A percentile compares a stretch with the other conserved stretches of the same genome.
These are phyloP conservation scores for Blastocladiella emersonii DNA, from an alignment of 371 early-diverging fungal species.

Conservation along the genomic window DNA sequence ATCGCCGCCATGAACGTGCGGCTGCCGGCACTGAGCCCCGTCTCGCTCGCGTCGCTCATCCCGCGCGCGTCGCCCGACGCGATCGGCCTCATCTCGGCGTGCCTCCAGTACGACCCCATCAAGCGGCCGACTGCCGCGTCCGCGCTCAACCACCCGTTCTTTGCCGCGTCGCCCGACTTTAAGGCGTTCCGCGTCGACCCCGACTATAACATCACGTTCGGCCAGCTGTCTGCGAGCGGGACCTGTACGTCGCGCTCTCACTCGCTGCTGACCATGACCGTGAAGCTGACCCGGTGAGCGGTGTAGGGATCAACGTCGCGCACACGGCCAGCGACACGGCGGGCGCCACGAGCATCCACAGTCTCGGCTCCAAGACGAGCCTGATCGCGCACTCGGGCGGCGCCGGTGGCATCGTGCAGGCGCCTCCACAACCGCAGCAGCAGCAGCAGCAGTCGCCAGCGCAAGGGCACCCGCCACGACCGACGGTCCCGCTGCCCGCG, in stretches of 20 bases:
- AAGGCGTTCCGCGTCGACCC: not conserved
- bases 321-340: no score
- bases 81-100: conserved; percentile 59
- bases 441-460: no score
- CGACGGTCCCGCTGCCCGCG: not conserved
- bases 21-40: conserved; percentile 33
- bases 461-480: not conserved
- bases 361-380: not conserved
- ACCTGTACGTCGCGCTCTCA: not conserved
- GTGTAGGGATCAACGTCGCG: not conserved
- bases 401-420: not conserved
- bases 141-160: conserved; percentile 52
- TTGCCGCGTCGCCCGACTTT: conserved; percentile 14
- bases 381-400: not conserved
- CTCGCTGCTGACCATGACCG: not conserved
- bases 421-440: no score
- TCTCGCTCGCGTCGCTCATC: conserved; percentile 17
- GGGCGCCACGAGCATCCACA: not conserved
- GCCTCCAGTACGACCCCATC: conserved; percentile 78
- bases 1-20: conserved; percentile 48
- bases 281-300: no score
- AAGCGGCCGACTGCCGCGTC: conserved; percentile 60
- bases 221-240: not conserved
- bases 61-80: conserved; percentile 45
- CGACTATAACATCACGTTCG: not conserved